phyloP scores from a whole-genome alignment of 108 stramenopile species.

The Cylindrotheca closterium region DNA sequence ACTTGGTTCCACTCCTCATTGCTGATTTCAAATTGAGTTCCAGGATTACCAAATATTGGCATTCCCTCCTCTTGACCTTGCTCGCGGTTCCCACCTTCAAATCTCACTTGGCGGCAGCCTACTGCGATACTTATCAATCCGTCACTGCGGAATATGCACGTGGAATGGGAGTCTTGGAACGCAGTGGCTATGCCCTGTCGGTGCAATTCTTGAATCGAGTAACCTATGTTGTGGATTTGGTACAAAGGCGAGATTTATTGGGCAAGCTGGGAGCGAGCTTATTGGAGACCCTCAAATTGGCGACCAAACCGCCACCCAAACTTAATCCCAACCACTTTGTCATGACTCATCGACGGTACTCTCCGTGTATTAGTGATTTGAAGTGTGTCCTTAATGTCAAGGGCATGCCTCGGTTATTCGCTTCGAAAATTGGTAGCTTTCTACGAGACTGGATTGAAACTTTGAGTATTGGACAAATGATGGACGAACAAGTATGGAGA shows the following conservation, averaged over 20 bases:
- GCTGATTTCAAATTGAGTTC: slow-evolving; percentile 76
- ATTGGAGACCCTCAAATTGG: slow-evolving; percentile 57
- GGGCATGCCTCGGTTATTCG: slow-evolving; percentile 86
- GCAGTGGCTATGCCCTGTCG: slow-evolving; percentile 73
- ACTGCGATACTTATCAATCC: slow-evolving; percentile 81
- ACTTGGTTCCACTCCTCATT: slow-evolving; percentile 63
- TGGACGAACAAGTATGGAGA: slow-evolving; percentile 82
- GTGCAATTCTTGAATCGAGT: slow-evolving; percentile 94
- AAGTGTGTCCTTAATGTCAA: slow-evolving; percentile 92
- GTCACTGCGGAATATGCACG: slow-evolving; percentile 81
- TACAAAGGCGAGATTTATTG: slow-evolving; percentile 64
- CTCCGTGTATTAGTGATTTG: slow-evolving; percentile 87
- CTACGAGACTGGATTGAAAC: slow-evolving; percentile 64
- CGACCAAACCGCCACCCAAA: slow-evolving; percentile 34
- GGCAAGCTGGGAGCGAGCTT: slow-evolving; percentile 61
- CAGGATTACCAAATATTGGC: slow-evolving; percentile 68
- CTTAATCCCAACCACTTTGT: slow-evolving; percentile 75
- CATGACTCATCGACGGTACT: slow-evolving; percentile 83
- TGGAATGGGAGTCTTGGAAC: slow-evolving; percentile 86
- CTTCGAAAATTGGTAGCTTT: slow-evolving; percentile 37
- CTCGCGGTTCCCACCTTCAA: slow-evolving; percentile 94
- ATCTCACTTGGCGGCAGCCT: slow-evolving; percentile 82
- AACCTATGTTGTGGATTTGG: slow-evolving; percentile 86
- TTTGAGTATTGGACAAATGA: slow-evolving; percentile 71
- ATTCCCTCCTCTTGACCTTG: slow-evolving; percentile 86